A percentile compares a stretch with the other conserved stretches of the same genome.
phyloP scores from a whole-genome alignment of 169 alveolate species.

The Cryptosporidium viatorum region DNA sequence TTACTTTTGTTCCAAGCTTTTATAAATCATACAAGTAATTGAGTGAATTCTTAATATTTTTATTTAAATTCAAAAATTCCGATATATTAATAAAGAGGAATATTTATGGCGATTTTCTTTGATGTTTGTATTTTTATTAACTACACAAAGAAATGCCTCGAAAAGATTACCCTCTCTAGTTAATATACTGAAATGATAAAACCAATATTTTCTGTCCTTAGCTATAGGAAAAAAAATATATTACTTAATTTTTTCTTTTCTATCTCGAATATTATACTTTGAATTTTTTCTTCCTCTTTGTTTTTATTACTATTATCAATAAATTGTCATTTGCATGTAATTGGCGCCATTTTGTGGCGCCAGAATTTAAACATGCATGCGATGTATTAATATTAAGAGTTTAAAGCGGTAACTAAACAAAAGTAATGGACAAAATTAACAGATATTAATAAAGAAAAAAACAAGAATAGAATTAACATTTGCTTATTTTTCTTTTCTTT shows the following conservation, averaged over 20 bases:
- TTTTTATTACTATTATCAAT: neutral
- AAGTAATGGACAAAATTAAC: neutral
- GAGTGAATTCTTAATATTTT: neutral
- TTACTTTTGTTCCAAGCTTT: neutral
- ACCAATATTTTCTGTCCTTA: neutral
- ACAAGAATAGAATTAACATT: no score
- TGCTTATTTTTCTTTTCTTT: no score
- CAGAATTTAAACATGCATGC: neutral
- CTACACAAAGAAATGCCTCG: neutral
- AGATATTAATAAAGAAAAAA: no score
- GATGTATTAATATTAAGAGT: neutral
- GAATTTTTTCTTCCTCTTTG: constrained; percentile 15
- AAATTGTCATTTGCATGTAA: constrained; percentile 21
- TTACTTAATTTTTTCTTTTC: neutral
- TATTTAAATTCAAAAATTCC: neutral
- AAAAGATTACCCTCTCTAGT: neutral
- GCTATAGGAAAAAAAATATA: neutral
- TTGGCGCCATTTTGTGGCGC: constrained; percentile 3
- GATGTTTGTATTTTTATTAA: neutral
- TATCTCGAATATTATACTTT: neutral
- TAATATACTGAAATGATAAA: neutral
- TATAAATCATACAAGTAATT: neutral
- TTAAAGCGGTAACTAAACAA: neutral
- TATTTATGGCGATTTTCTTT: neutral
- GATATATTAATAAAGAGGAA: neutral